These are phyloP conservation scores for Volvariella surrecta DNA, from an alignment of 1,284 basidiomycete species.

Conservation along the genomic window DNA sequence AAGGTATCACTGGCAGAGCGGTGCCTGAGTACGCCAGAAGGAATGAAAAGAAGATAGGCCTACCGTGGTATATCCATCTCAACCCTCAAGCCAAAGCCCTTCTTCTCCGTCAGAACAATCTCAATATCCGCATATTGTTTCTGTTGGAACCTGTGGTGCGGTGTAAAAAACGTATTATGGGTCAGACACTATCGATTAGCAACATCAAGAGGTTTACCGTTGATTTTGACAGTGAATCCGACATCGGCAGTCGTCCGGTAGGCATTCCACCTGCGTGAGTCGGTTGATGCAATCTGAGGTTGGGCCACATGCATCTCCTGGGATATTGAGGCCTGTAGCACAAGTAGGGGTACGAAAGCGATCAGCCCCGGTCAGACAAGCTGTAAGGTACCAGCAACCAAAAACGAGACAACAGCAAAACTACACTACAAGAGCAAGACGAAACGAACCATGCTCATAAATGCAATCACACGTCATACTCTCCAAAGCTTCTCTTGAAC, in stretches of 20 bases:
- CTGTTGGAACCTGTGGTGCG: constrained; percentile 65
- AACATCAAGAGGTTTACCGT: constrained; percentile 46
- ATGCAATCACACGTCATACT: constrained; percentile 91
- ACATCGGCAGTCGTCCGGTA: constrained; percentile 83
- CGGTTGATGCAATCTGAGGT: constrained; percentile 95
- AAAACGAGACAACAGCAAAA: constrained; percentile 7
- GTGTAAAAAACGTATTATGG: constrained; percentile 5
- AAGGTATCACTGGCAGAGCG: constrained; percentile 66
- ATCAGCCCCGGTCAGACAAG: constrained; percentile 13
- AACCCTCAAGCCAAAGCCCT: constrained; percentile 89
- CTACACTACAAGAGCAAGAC: constrained; percentile 13
- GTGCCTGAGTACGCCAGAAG: neutral
- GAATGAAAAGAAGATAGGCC: constrained; percentile 21
- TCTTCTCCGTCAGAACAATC: constrained; percentile 91
- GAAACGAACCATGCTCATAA: constrained; percentile 70
- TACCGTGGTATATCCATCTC: constrained; percentile 66
- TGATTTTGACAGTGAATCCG: constrained; percentile 85
- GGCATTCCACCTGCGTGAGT: constrained; percentile 94
- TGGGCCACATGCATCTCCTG: constrained; percentile 74
- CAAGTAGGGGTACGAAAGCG: constrained; percentile 13
- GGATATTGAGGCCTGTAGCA: constrained; percentile 44
- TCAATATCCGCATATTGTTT: constrained; percentile 84
- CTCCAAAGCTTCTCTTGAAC: constrained; percentile 82
- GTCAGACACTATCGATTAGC: too few relatives aligned
- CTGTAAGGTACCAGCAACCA: constrained; percentile 7